Conservation (phyloP, 257 asterid species). For the Solanum medicagineum region DNA sequence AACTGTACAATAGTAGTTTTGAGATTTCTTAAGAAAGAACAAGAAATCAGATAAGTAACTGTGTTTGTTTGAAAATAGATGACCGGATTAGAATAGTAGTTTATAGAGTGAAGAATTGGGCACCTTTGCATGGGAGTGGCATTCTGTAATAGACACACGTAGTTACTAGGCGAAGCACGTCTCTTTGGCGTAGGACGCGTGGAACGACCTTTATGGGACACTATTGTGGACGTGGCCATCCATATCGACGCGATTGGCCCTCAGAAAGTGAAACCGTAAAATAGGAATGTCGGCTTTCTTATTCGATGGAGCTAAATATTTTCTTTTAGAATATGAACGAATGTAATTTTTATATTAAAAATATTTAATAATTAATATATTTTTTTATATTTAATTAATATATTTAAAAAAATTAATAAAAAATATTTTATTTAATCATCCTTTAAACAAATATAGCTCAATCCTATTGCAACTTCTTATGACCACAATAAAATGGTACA, state of each 20-base stretch:
- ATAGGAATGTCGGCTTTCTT: background rate
- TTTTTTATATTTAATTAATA: too few relatives aligned
- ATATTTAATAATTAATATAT: too few relatives aligned
- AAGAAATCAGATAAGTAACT: background rate
- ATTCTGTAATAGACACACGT: conserved; percentile 7
- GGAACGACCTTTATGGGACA: background rate
- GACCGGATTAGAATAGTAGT: background rate
- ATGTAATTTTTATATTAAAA: too few relatives aligned
- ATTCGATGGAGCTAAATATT: too few relatives aligned
- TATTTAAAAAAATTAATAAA: too few relatives aligned
- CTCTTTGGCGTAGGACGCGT: conserved; percentile 18
- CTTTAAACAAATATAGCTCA: too few relatives aligned
- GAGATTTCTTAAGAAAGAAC: background rate
- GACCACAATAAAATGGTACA: background rate
- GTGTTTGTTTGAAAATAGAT: background rate
- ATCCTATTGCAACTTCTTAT: too few relatives aligned
- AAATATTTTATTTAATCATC: too few relatives aligned
- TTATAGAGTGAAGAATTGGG: background rate
- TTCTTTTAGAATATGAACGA: too few relatives aligned
- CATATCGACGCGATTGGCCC: background rate
- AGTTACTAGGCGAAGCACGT: background rate
- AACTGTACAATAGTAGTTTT: background rate
- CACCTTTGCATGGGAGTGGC: conserved; percentile 25
- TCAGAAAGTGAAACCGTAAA: background rate
- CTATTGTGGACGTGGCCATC: conserved; percentile 23